Base-by-base conservation (phyloP, 2,329 filamentous ascomycete species). In the Verticillium klebahnii region DNA sequence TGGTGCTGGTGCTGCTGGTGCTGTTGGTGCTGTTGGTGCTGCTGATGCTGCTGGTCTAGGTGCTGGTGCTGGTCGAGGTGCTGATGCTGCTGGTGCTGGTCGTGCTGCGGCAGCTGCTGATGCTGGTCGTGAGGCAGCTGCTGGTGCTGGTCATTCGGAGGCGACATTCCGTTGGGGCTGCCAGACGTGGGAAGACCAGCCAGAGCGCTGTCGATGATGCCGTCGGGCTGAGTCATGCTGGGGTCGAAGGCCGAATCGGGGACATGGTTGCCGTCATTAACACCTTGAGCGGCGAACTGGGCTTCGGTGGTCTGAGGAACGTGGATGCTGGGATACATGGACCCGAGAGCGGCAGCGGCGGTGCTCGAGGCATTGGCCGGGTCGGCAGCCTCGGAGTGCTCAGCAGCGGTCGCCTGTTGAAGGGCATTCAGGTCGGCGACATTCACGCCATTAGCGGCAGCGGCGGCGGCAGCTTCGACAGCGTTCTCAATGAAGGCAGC, bases 291-390 rank as follows among this genome's bases (percentile, higher is more conserved):
- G 6, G 82, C 82, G 70, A 87, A 87, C 17, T 84, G 82, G 73
- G 86, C 84, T 67, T 86, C 84, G 0, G 84, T 86, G 3, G 82
- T 77, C 25, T 80, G 78, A 3, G 84, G 84, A 2, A 86, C 81
- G 65, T 86, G 84, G 3, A 87, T 74, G 1, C 83, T 84, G 5
- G 84, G 84, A 68, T 85, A 87, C 79, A 87, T 84, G 59, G 75
- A 76, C 61, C 80, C 81, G 2, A 87, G 74, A 32, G 84, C 84
- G 14, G 85, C 85, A 50, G 85, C 84, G 5, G 85, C 85, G 15
- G 85, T 87, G 67, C 78, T 86, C 4, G 84, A 85, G 23, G 83
- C 84, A 67, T 81, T 83, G 61, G 80, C 75, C 12, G 81, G 77
- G 65, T 85, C 81, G 14, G 81, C 70, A 11, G 77, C 71, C 59